Base-by-base conservation (phyloP, 2,329 filamentous ascomycete species). In the Penicillium fuscoglaucum region DNA sequence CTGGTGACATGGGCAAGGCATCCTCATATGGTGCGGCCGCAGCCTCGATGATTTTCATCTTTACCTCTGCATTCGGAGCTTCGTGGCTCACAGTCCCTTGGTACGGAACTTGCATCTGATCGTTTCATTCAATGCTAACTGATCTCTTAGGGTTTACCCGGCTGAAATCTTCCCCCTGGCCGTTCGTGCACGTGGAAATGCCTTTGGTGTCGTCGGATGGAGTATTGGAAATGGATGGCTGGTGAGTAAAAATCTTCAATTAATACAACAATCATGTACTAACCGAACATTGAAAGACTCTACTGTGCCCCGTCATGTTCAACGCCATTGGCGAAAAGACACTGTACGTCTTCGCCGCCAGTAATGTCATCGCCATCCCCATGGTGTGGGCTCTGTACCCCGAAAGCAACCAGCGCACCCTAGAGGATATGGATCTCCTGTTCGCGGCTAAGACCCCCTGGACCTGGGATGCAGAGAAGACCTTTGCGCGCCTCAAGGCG, bases 171-270 rank as follows among this genome's bases (percentile, higher is more conserved):
- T 90, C 66, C 88, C 89, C 0, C 74, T 90, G 0, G 83, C 88
- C 59, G 82, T 90, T 0, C 83, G 89, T 24, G 89, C 89, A 1
- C 87, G 88, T 65, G 89, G 89, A 6, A 91, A 91, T 60, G 87
- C 89, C 0, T 91, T 85, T 83, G 88, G 89, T 21, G 88, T 91
- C 0, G 83, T 90, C 0, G 89, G 89, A 0, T 92, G 89, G 89
- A 84, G 81, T 15, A 90, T 91, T 51, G 89, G 89, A 0, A 90
- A 90, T 63, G 88, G 87, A 17, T 89, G 86, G 85, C 72, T 83
- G 62, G 76, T 79, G 60, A 67, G 76, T 68, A 13, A 13, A 45
- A 45, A 35, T 47, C 72, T 41, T 72, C 60, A 2, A 21, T 21
- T 67, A 33, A 68, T 69, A 57, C 57, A 4, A 72, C 2, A 31